Evolutionary conservation across 164 flowering plant species (phyloP).

Genomic region (Magnolia sinica): DNA sequence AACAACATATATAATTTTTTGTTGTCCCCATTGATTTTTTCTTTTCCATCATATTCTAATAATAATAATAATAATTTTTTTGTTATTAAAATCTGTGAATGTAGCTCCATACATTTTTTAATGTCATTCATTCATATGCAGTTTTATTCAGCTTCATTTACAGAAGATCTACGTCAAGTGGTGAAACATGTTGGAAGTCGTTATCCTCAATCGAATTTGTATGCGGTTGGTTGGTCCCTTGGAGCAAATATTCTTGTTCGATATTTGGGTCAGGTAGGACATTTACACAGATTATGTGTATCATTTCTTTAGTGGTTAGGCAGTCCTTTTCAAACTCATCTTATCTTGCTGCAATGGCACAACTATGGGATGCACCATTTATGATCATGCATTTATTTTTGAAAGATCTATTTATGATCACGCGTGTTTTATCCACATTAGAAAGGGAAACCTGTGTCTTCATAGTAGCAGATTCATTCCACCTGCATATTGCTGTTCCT

Average conservation of each 20-base stretch:
- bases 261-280: slow-evolving; percentile 82
- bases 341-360: neutral
- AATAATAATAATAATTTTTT: no score
- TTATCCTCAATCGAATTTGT: slow-evolving; percentile 75
- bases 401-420: no score
- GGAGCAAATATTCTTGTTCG: slow-evolving; percentile 95
- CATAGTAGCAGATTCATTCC: no score
- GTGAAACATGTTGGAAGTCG: slow-evolving; percentile 55
- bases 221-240: slow-evolving; percentile 95
- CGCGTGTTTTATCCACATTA: no score
- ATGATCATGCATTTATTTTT: no score
- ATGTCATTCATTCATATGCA: slow-evolving; percentile 37
- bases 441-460: no score
- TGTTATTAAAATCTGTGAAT: neutral
- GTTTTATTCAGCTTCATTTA: slow-evolving; percentile 94
- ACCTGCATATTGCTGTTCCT: no score
- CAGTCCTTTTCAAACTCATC: neutral
- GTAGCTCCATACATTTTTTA: neutral
- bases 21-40: neutral
- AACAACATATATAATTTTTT: neutral
- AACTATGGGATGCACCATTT: neutral
- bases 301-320: neutral
- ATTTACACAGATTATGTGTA: neutral
- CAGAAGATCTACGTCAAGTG: slow-evolving; percentile 71
- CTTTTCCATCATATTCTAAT: neutral